Conservation (phyloP, 108 stramenopile species). For the Nitzschia sp. region DNA sequence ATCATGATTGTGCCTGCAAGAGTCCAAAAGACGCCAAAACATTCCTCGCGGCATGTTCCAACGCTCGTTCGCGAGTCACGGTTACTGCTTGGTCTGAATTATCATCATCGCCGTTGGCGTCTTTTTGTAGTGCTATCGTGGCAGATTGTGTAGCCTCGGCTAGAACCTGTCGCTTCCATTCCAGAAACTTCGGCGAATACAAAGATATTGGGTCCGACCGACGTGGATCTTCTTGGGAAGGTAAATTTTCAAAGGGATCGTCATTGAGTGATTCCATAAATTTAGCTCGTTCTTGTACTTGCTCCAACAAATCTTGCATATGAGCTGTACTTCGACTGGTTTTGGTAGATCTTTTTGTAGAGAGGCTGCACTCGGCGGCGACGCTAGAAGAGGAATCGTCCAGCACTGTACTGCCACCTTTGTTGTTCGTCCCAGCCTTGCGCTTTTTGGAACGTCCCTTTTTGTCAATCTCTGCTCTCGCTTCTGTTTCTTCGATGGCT, state of each 20-base stretch:
- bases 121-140: neutral
- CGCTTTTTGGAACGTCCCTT: neutral
- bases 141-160: neutral
- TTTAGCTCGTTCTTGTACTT: neutral
- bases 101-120: neutral
- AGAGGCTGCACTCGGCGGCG: neutral
- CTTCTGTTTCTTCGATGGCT: neutral
- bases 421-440: neutral
- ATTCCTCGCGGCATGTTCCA: neutral
- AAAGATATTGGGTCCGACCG: neutral
- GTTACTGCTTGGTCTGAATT: neutral
- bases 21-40: neutral
- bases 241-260: neutral
- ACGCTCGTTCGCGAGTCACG: neutral
- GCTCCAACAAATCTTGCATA: neutral
- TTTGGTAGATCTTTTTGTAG: neutral
- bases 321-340: neutral
- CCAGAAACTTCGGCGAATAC: conserved; percentile 7
- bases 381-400: too few relatives aligned
- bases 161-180: neutral
- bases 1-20: neutral
- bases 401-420: too few relatives aligned
- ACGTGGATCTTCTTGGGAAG: neutral
- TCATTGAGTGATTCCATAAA: neutral
- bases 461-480: neutral